phyloP scores from a whole-genome alignment of 108 stramenopile genomes.

The Cyclotella baltica region DNA sequence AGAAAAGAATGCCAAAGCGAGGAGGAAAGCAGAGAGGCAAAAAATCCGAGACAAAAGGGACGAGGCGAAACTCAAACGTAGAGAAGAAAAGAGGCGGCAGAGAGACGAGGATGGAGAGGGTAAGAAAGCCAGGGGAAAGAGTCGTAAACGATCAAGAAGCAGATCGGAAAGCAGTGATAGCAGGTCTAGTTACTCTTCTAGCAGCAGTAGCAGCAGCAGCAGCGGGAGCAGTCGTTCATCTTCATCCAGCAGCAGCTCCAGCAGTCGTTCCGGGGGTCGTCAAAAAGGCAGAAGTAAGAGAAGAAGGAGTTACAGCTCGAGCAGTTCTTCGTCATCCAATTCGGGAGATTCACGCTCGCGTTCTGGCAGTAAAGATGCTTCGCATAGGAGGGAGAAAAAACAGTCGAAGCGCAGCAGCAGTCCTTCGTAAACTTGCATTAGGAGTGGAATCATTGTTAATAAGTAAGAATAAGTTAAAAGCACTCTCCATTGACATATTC shows the following conservation, averaged over 20 bases:
- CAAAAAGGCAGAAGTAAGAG: conserved; percentile 8
- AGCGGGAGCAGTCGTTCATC: conserved; percentile 49
- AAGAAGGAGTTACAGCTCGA: conserved; percentile 42
- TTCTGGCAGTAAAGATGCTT: neutral
- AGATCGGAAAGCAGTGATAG: conserved; percentile 41
- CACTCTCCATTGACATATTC: too few relatives aligned
- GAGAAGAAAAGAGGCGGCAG: conserved; percentile 25
- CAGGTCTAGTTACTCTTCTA: conserved; percentile 30
- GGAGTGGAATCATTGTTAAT: too few relatives aligned
- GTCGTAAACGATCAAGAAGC: conserved; percentile 19
- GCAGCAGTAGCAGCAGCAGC: conserved; percentile 37
- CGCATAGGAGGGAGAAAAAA: neutral
- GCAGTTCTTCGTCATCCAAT: conserved; percentile 23
- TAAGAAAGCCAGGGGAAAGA: conserved; percentile 25
- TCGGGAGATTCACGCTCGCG: conserved; percentile 35
- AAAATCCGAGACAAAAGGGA: conserved; percentile 52
- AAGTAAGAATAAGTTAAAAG: too few relatives aligned
- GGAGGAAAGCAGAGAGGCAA: conserved; percentile 55
- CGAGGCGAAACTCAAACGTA: conserved; percentile 31
- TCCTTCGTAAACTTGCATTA: too few relatives aligned
- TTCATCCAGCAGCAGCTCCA: conserved; percentile 39
- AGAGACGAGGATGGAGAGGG: conserved; percentile 28
- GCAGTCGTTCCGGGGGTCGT: conserved; percentile 39
- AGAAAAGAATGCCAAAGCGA: conserved; percentile 52
- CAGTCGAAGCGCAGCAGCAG: neutral